Percentiles rank a stretch among this genome's conserved stretches.
phyloP scores from a whole-genome alignment of 2,329 filamentous ascomycete genomes.

The Xylariomycetidae sp. region DNA sequence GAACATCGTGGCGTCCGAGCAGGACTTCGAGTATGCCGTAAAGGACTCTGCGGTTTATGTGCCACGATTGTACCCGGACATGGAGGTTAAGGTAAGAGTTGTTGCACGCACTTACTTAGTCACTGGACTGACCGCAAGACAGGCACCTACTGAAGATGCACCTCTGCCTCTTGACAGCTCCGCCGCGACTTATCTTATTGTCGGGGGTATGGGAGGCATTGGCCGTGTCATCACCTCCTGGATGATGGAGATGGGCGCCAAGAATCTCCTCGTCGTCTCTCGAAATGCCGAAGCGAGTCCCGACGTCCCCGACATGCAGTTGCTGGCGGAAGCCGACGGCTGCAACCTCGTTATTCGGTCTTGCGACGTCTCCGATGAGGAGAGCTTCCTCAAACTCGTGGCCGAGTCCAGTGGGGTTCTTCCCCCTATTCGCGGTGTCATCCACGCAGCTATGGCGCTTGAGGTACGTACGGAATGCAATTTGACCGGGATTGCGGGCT shows the following conservation, averaged over 20 bases:
- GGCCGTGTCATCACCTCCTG: no score
- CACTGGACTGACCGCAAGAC: no score
- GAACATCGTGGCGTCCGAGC: not conserved
- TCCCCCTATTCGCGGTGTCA: slow-evolving; percentile 9
- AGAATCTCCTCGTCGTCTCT: slow-evolving; percentile 6
- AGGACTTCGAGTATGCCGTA: slow-evolving; percentile 17
- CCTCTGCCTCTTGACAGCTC: no score
- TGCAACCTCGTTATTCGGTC: slow-evolving; percentile 1
- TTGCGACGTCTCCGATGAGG: slow-evolving; percentile 9
- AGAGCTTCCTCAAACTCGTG: slow-evolving; percentile 3
- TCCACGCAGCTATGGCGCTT: slow-evolving; percentile 12
- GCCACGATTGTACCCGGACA: slow-evolving; percentile 7
- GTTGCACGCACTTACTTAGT: no score
- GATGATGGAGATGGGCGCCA: no score
- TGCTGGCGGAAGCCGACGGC: not conserved
- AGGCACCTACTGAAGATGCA: no score
- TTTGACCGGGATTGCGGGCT: no score
- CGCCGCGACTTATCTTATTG: no score
- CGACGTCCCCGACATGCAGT: not conserved
- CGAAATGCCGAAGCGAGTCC: slow-evolving; percentile 1
- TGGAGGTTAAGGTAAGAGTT: no score
- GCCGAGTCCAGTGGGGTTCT: not conserved
- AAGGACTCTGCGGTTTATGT: slow-evolving; percentile 10
- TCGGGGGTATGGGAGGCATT: no score
- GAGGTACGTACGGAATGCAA: slow-evolving; percentile 1